Percentiles rank a stretch among this genome's conserved stretches.
phyloP scores from a whole-genome alignment of 2,329 filamentous ascomycete genomes.

The Paraphaeosphaeria minitans region DNA sequence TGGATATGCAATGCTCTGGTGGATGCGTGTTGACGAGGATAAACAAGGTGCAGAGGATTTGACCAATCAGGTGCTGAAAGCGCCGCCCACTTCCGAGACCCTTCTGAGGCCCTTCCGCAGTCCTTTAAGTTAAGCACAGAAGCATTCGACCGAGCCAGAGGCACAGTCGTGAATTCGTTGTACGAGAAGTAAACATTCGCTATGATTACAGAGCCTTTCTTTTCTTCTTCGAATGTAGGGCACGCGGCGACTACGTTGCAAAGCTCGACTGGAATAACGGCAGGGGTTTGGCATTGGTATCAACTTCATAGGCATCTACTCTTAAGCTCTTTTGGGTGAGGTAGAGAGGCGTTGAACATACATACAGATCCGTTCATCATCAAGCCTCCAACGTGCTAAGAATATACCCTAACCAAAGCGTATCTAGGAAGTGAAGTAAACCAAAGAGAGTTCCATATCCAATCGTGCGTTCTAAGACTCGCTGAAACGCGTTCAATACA shows the following conservation, averaged over 20 bases:
- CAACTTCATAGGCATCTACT: conserved; percentile 1
- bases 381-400: neutral
- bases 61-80: conserved; percentile 25
- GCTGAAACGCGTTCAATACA: conserved; percentile 20
- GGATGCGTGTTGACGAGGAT: conserved; percentile 31
- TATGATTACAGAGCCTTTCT: too few relatives aligned
- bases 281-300: conserved; percentile 1
- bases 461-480: conserved; percentile 21
- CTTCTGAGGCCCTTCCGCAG: neutral
- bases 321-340: conserved; percentile 2
- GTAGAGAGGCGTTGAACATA: neutral
- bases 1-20: neutral
- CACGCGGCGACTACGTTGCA: neutral
- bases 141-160: neutral
- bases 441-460: neutral
- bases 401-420: neutral
- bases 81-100: conserved; percentile 1
- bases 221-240: too few relatives aligned
- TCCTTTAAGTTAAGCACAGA: too few relatives aligned
- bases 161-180: too few relatives aligned
- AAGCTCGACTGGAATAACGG: conserved; percentile 8
- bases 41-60: conserved; percentile 29
- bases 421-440: neutral
- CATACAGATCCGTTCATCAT: neutral
- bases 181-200: too few relatives aligned